Percentiles rank a stretch among this genome's conserved stretches.
Conservation (phyloP, 108 stramenopile species). For the Skeletonema tropicum region DNA sequence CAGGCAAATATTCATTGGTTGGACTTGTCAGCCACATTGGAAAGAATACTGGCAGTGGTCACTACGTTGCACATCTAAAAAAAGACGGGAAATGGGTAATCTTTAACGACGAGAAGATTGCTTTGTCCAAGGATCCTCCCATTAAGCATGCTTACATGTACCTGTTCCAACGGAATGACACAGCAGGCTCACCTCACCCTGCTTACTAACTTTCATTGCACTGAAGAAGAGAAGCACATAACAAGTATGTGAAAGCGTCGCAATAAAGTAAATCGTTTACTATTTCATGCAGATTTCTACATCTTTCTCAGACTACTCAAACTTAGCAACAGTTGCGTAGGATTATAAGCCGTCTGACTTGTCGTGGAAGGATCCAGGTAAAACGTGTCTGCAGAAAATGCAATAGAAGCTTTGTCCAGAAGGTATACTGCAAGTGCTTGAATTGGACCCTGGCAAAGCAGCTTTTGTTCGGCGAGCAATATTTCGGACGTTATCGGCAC, state of each 20-base stretch:
- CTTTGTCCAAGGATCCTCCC: constrained; percentile 85
- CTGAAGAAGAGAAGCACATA: too few relatives aligned
- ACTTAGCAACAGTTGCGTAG: constrained; percentile 62
- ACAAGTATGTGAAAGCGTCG: too few relatives aligned
- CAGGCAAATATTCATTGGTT: constrained; percentile 89
- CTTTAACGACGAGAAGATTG: constrained; percentile 98
- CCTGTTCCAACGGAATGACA: constrained; percentile 79
- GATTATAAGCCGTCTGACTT: constrained; percentile 62
- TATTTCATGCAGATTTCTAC: constrained; percentile 16
- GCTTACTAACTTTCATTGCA: constrained; percentile 34
- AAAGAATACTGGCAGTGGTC: constrained; percentile 95
- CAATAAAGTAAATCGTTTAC: neutral
- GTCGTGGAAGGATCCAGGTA: constrained; percentile 71
- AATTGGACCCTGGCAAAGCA: constrained; percentile 43
- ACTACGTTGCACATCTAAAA: constrained; percentile 97
- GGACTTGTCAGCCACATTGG: constrained; percentile 98
- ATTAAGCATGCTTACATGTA: constrained; percentile 91
- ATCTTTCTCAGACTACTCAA: constrained; percentile 44
- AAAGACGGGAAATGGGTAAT: constrained; percentile 96
- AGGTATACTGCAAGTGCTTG: constrained; percentile 50
- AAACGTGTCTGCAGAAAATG: constrained; percentile 53
- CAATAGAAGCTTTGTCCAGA: constrained; percentile 42
- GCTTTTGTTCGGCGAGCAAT: constrained; percentile 53
- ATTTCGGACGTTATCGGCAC: constrained; percentile 55
- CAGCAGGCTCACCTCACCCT: constrained; percentile 41